Base-by-base conservation (phyloP, 495 filamentous ascomycete species). In the Cladorrhinum samala region DNA sequence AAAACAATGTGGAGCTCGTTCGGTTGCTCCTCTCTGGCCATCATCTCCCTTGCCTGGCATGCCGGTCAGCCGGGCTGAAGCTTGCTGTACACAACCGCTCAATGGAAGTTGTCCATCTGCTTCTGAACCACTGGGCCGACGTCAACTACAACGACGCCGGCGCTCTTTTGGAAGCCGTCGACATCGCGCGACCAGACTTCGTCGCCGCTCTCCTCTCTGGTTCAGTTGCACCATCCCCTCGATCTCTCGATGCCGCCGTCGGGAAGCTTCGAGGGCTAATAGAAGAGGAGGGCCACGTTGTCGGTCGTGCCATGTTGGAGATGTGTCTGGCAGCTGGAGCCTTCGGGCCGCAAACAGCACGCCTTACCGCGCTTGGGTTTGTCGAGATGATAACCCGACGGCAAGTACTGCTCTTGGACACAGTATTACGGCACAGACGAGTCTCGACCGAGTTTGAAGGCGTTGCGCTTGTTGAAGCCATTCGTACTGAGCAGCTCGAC, bases 71-170 rank as follows among this genome's bases (percentile, higher is more conserved):
- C 1, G 65, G 62, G 0, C 52, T 68, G 7, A 49, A 55, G n/a
- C 49, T 68, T n/a, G 62, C 65, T 14, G 65, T 65, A 2, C 56
- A 63, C 37, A 65, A 65, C 55, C 42, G 52, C 21, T 63, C 62
- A 0, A 19, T 63, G 1, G 57, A 59, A 2, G 44, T 62, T 3
- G 48, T 58, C 0, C 41, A 41, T 16, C 42, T 65, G 1, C 50
- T 68, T 1, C 54, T 68, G 11, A 54, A 57, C 5, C 53, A 55
- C 21, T 63, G 65, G 57, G 65, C 55, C 11, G 65, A 68, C 39
- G 56, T 68, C 39, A 68, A 68, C 25, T 59, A 68, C 25, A 50
- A 62, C 1, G 44, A 56, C 30, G 65, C 53, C 9, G 36, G 49
- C 8, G 62, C 65, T 2, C 44, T 68, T 21, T 38, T 59, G 13